Base-by-base conservation (phyloP, 139 green algal genomes). In the Mychonastes homosphaera region DNA sequence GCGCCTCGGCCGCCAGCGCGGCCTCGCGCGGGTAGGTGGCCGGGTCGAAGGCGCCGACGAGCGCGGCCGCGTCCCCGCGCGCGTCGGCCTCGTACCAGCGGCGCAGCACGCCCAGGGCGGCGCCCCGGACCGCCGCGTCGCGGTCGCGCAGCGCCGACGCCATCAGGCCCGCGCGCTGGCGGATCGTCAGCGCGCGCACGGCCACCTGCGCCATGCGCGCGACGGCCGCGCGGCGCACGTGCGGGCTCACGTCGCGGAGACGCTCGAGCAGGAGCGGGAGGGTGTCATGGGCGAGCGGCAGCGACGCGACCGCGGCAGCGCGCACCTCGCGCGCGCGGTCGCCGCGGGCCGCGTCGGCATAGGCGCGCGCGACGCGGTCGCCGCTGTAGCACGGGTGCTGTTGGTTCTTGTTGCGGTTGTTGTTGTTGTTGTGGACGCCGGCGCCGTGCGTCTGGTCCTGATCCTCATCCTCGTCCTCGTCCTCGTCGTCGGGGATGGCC, bases 11-110 rank as follows among this genome's bases (percentile, higher is more conserved):
- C 44, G n/a, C 12, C 18, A 15, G 18, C 18, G 18, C 44, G 12
- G 18, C 2, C 43, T 32, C 47, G 57, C 58, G 47, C 51, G 58
- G 47, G 58, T 65, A 65, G 15, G 34, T 50, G 24, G 56, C 58
- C 9, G 57, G 47, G 50, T 65, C 58, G 19, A 65, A 35, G 23
- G 48, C 27, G 26, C 50, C 26, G 35, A 65, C 34, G 35, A 65
- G 34, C 39, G 19, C 16, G 26, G 57, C 19, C 16, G 58, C 47
- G 34, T 57, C 46, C 9, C 46, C 46, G 2, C 6, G 3, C 8
- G 35, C 48, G 27, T 65, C 47, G 3, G 34, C 2, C 9, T 36
- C 21, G 19, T 58, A 32, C 58, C 58, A 65, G 16, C 39, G 23
- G 6, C 44, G 35, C 36, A 65, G 47, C 47, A 65, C 15, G n/a